phyloP scores from a whole-genome alignment of 2,329 filamentous ascomycete genomes.

The Shiraia sp. region DNA sequence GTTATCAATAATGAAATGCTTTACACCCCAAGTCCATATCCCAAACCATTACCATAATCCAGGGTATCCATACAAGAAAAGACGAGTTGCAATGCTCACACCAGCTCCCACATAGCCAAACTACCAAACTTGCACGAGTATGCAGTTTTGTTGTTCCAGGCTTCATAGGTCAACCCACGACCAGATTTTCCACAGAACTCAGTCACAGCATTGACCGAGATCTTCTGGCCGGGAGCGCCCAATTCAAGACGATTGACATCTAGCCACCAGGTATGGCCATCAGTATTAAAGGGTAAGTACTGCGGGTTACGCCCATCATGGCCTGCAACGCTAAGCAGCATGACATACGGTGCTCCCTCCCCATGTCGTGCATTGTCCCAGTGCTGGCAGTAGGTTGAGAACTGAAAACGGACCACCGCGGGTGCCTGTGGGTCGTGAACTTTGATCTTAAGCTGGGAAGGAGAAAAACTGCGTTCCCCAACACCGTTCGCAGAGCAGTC shows the following conservation, averaged over 20 bases:
- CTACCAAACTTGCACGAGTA: slow-evolving; percentile 50
- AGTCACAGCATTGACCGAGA: slow-evolving; percentile 67
- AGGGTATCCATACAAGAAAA: slow-evolving; percentile 13
- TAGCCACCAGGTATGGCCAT: slow-evolving; percentile 79
- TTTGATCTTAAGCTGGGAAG: slow-evolving; percentile 62
- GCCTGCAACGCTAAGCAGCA: slow-evolving; percentile 66
- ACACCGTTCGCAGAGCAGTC: slow-evolving; percentile 56
- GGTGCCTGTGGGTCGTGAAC: slow-evolving; percentile 55
- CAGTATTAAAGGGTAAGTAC: slow-evolving; percentile 69
- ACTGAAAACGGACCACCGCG: slow-evolving; percentile 72
- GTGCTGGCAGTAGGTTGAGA: slow-evolving; percentile 78
- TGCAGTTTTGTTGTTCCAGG: slow-evolving; percentile 44
- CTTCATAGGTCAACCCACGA: slow-evolving; percentile 53
- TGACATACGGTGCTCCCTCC: slow-evolving; percentile 66
- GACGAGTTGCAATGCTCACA: slow-evolving; percentile 29
- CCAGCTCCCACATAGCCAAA: slow-evolving; percentile 60
- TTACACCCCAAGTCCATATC: neutral
- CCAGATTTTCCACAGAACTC: slow-evolving; percentile 55
- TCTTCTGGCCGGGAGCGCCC: slow-evolving; percentile 55
- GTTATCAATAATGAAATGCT: neutral
- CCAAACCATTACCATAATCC: slow-evolving; percentile 1
- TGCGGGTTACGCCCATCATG: slow-evolving; percentile 71
- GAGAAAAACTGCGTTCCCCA: slow-evolving; percentile 63
- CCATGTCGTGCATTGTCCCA: slow-evolving; percentile 76
- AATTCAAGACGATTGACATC: slow-evolving; percentile 66